A percentile compares a stretch with the other conserved stretches of the same genome.
Evolutionary conservation across 2,329 filamentous ascomycete species (phyloP).

Genomic region (Arachnomyces sp.): DNA sequence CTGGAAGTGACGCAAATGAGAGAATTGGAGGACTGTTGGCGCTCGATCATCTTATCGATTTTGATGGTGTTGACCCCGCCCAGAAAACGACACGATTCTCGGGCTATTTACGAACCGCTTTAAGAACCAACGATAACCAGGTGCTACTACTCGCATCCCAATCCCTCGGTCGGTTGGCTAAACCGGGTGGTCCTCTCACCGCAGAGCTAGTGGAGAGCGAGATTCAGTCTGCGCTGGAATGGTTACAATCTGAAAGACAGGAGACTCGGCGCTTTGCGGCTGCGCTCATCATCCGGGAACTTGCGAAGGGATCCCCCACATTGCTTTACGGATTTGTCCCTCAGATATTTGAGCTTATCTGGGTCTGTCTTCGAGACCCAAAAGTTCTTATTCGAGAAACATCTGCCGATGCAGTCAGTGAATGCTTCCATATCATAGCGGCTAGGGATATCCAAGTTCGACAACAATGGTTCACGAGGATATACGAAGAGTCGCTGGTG

Average conservation of each 20-base stretch:
- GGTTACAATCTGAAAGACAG: conserved; percentile 88
- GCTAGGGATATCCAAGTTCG: conserved; percentile 86
- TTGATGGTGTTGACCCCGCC: conserved; percentile 87
- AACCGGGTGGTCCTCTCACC: conserved; percentile 86
- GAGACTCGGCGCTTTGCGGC: conserved; percentile 91
- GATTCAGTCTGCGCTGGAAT: conserved; percentile 92
- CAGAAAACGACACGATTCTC: conserved; percentile 93
- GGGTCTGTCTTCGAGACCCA: conserved; percentile 83
- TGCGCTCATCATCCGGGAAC: conserved; percentile 80
- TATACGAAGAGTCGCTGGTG: conserved; percentile 75
- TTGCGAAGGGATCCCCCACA: conserved; percentile 87
- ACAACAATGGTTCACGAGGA: conserved; percentile 79
- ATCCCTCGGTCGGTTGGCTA: conserved; percentile 81
- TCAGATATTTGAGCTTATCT: conserved; percentile 93
- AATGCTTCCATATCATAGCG: conserved; percentile 91
- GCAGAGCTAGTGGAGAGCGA: conserved; percentile 95
- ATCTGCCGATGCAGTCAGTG: conserved; percentile 85
- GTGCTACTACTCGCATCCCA: conserved; percentile 87
- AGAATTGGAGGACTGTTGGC: conserved; percentile 87
- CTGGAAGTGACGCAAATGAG: conserved; percentile 79
- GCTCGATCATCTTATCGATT: conserved; percentile 87
- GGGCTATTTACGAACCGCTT: conserved; percentile 76
- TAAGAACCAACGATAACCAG: conserved; percentile 82
- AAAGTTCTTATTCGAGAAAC: conserved; percentile 88
- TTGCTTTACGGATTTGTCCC: conserved; percentile 92